phyloP scores from a whole-genome alignment of 495 filamentous ascomycete species.

The Lindgomyces ingoldianus region DNA sequence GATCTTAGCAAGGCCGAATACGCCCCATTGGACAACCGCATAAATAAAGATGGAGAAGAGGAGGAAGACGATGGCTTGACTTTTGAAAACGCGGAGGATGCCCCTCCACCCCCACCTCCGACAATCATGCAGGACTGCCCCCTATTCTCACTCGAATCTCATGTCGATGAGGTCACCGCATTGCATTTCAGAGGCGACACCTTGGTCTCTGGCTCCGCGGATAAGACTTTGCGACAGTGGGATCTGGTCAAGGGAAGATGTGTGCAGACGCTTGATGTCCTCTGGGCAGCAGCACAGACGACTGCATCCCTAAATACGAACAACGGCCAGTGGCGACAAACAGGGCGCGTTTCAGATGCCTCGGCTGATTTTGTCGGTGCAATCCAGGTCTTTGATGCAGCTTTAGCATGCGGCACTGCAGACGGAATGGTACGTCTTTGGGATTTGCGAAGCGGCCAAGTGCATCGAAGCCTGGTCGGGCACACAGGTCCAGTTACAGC shows the following conservation, averaged over 20 bases:
- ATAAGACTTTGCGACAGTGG: conserved; percentile 98
- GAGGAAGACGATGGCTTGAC: conserved; percentile 60
- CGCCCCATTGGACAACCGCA: conserved; percentile 60
- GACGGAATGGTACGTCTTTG: conserved; percentile 97
- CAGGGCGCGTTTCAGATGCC: conserved; percentile 61
- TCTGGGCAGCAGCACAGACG: conserved; percentile 96
- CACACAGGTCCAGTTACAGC: conserved; percentile 95
- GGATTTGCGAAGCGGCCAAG: conserved; percentile 95
- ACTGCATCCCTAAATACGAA: conserved; percentile 41
- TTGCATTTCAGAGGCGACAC: conserved; percentile 86
- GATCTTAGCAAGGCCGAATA: conserved; percentile 75
- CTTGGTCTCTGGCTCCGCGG: conserved; percentile 90
- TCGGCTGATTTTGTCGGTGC: conserved; percentile 93
- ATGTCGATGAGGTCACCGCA: conserved; percentile 93
- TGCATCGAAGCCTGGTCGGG: conserved; percentile 92
- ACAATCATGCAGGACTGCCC: conserved; percentile 84
- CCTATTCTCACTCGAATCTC: conserved; percentile 81
- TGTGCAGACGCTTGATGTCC: conserved; percentile 96
- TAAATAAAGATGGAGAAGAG: conserved; percentile 65
- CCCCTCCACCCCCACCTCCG: conserved; percentile 61
- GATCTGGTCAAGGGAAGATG: conserved; percentile 93
- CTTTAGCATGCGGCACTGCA: conserved; percentile 94
- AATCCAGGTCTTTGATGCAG: conserved; percentile 94
- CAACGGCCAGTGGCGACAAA: conserved; percentile 54
- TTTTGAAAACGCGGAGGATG: conserved; percentile 59